phyloP scores from a whole-genome alignment of 2,329 filamentous ascomycete species.

The Sporothrix variecibatus region DNA sequence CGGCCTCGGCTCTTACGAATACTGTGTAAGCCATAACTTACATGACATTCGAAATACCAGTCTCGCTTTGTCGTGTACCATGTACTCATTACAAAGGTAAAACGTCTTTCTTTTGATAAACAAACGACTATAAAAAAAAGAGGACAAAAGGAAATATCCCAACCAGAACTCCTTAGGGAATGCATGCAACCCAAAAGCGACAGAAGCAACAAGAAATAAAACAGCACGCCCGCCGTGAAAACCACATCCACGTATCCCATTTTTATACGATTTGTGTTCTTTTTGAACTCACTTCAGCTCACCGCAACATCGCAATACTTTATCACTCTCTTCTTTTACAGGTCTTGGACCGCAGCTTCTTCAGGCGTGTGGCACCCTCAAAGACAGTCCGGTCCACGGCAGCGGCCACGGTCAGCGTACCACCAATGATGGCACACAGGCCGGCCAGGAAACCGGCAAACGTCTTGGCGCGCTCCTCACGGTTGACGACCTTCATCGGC shows the following conservation, averaged over 20 bases:
- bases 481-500: constrained; percentile 99
- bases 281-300: background rate
- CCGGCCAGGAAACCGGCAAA: constrained; percentile 92
- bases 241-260: background rate
- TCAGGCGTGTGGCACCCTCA: constrained; percentile 80
- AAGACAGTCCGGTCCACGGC: constrained; percentile 90
- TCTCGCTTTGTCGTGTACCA: too few species aligned
- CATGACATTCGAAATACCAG: background rate
- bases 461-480: constrained; percentile 84
- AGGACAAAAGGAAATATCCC: constrained; percentile 20
- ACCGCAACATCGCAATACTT: background rate
- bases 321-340: constrained; percentile 40
- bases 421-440: constrained; percentile 90
- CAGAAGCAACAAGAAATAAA: background rate
- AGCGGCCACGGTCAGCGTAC: constrained; percentile 92
- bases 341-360: constrained; percentile 76
- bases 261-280: background rate
- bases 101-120: background rate
- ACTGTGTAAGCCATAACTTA: background rate
- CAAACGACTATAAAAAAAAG: background rate
- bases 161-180: constrained; percentile 17
- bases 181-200: constrained; percentile 18
- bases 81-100: background rate
- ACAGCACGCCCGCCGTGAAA: background rate
- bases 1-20: background rate